phyloP scores from a whole-genome alignment of 1,284 basidiomycete species.

The Polyporus tsugae region DNA sequence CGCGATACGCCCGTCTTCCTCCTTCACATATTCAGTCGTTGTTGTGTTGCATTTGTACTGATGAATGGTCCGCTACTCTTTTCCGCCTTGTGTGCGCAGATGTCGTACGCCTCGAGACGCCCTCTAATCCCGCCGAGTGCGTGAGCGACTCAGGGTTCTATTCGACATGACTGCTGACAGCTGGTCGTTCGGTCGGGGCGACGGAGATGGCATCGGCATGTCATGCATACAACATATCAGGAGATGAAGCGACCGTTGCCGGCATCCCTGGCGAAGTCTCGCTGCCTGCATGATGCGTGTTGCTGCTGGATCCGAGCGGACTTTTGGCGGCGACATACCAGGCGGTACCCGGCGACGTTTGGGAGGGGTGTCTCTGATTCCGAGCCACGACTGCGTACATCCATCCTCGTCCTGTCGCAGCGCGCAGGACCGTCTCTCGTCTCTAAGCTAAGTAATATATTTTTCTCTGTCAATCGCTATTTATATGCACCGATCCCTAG shows the following conservation, averaged over 20 bases:
- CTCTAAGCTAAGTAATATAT: conserved; percentile 2
- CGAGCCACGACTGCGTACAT: background rate
- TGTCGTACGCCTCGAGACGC: conserved; percentile 61
- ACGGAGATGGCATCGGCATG: conserved; percentile 10
- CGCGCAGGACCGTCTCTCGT: background rate
- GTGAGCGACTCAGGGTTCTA: conserved; percentile 68
- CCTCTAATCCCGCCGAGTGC: conserved; percentile 57
- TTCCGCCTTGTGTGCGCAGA: conserved; percentile 41
- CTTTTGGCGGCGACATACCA: conserved; percentile 1
- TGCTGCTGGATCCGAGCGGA: background rate
- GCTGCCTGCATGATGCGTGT: background rate
- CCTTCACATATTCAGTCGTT: background rate
- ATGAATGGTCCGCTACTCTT: background rate
- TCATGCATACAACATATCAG: conserved; percentile 1
- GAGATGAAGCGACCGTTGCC: background rate
- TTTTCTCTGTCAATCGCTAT: background rate
- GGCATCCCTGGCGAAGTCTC: background rate
- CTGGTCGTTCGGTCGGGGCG: background rate
- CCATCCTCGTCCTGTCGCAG: background rate
- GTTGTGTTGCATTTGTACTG: background rate
- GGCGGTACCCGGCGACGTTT: background rate
- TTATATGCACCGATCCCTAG: conserved; percentile 6
- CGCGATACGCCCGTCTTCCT: background rate
- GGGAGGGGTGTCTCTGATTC: background rate
- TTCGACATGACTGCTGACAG: conserved; percentile 38